phyloP scores from a whole-genome alignment of 495 filamentous ascomycete species.

The Xylaria cubensis region DNA sequence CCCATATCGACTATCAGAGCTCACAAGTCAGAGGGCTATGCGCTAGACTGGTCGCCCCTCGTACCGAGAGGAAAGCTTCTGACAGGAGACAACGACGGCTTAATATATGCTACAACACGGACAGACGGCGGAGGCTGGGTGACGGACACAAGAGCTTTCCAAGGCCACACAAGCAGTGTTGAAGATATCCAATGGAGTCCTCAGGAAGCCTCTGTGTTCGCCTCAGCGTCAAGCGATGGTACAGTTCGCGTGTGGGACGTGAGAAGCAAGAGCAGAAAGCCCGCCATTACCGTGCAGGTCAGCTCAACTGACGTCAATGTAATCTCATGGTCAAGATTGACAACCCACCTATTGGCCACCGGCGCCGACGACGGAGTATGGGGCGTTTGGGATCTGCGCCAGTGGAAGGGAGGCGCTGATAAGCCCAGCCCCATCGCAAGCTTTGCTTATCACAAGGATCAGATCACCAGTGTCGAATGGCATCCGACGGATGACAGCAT shows the following conservation, averaged over 20 bases:
- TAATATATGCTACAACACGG: slow-evolving; percentile 85
- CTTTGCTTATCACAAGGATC: slow-evolving; percentile 93
- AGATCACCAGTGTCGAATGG: slow-evolving; percentile 96
- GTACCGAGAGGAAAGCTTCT: slow-evolving; percentile 78
- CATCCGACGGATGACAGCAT: slow-evolving; percentile 96
- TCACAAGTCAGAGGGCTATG: slow-evolving; percentile 94
- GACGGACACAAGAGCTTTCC: slow-evolving; percentile 79
- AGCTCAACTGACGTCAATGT: slow-evolving; percentile 92
- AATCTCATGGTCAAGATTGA: slow-evolving; percentile 88
- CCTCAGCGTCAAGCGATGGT: slow-evolving; percentile 90
- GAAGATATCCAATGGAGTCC: slow-evolving; percentile 98
- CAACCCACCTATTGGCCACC: slow-evolving; percentile 85
- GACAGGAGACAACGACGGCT: slow-evolving; percentile 88
- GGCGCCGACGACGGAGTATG: slow-evolving; percentile 94
- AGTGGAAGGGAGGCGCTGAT: slow-evolving; percentile 71
- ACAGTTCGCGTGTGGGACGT: slow-evolving; percentile 96
- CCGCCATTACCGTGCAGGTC: slow-evolving; percentile 83
- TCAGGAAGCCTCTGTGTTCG: slow-evolving; percentile 88
- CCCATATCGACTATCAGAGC: slow-evolving; percentile 84
- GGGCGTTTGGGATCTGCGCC: slow-evolving; percentile 94
- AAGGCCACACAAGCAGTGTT: slow-evolving; percentile 81
- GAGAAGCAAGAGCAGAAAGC: slow-evolving; percentile 82
- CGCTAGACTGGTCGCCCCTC: slow-evolving; percentile 89
- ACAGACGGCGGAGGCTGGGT: slow-evolving; percentile 88
- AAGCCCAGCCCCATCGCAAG: slow-evolving; percentile 79